Percentiles rank a stretch among this genome's conserved stretches.
These are phyloP conservation scores for Artomyces pyxidatus DNA, from an alignment of 768 basidiomycete species.

Conservation along the genomic window DNA sequence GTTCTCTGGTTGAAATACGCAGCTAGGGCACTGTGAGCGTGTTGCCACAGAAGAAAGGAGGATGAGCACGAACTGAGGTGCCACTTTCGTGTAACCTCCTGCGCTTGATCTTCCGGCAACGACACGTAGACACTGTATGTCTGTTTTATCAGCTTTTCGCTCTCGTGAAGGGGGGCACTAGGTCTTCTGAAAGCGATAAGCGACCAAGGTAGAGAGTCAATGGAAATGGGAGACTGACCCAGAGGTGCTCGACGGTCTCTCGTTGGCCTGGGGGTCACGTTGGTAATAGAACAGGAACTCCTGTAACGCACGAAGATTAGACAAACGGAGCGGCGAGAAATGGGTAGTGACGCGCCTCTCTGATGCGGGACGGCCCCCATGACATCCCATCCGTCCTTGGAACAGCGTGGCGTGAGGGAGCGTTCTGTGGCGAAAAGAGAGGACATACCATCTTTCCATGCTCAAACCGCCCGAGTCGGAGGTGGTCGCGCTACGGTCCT, in stretches of 20 bases:
- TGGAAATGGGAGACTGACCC: conserved; percentile 7
- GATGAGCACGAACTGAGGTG: conserved; percentile 55
- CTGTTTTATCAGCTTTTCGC: conserved; percentile 58
- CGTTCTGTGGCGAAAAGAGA: background rate
- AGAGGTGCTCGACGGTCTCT: conserved; percentile 15
- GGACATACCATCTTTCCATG: conserved; percentile 59
- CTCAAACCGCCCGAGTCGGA: conserved; percentile 71
- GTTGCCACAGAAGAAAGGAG: conserved; percentile 1
- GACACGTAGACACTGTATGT: conserved; percentile 74
- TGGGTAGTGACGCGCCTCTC: conserved; percentile 49
- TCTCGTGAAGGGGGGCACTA: conserved; percentile 25
- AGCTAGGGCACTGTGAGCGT: conserved; percentile 34
- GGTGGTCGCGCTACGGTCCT: conserved; percentile 65
- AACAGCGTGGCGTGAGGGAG: background rate
- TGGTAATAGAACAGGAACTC: conserved; percentile 85
- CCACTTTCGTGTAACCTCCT: conserved; percentile 51
- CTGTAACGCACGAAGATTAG: conserved; percentile 28
- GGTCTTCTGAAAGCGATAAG: conserved; percentile 29
- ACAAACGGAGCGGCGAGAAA: background rate
- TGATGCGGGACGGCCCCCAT: conserved; percentile 78
- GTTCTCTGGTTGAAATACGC: conserved; percentile 78
- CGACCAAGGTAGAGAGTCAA: background rate
- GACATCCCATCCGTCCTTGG: conserved; percentile 61
- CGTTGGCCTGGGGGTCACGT: conserved; percentile 19
- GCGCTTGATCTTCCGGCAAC: conserved; percentile 29